Base-by-base conservation (phyloP, 139 green algal species). In the Chlorella sp. region DNA sequence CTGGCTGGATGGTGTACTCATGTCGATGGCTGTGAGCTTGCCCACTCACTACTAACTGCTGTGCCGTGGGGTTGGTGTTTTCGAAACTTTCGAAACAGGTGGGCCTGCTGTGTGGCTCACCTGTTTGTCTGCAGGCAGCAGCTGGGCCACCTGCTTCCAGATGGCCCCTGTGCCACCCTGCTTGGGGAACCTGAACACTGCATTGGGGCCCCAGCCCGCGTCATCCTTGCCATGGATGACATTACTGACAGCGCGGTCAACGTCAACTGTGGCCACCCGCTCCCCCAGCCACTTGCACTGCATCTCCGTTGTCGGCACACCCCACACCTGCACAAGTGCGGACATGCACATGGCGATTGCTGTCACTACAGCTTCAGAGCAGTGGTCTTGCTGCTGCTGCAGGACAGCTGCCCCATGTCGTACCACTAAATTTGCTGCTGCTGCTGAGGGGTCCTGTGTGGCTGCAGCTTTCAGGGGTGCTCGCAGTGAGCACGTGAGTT, bases 261-360 rank as follows among this genome's bases (percentile, higher is more conserved):
- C 85, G 62, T 97, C 90, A 35, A 97, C 92, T 0, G 89, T 95
- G 0, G 92, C 92, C 59, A 97, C 92, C 17, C 92, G 88, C 88
- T 97, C 92, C 0, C 92, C 92, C 74, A 97, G 86, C 92, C 92
- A 97, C 66, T 90, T 90, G 74, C 91, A 96, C 81, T 96, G 89
- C 91, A 97, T 96, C 64, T 83, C 77, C 1, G 77, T 91, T 1
- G 91, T 92, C 2, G 89, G 90, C 2, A 93, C 81, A 14, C 85
- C 91, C 89, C 91, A 94, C 70, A 93, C 88, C 88, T 93, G 82
- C 55, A 49, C 2, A n/a, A n/a, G n/a, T n/a, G n/a, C n/a, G n/a
- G n/a, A n/a, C n/a, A n/a, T n/a, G n/a, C n/a, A n/a, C n/a, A n/a
- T n/a, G n/a, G n/a, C n/a, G n/a, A n/a, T n/a, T n/a, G n/a, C n/a